Evolutionary conservation across 202 grass and related monocot genomes (phyloP).

Genomic region (Zizania palustris): DNA sequence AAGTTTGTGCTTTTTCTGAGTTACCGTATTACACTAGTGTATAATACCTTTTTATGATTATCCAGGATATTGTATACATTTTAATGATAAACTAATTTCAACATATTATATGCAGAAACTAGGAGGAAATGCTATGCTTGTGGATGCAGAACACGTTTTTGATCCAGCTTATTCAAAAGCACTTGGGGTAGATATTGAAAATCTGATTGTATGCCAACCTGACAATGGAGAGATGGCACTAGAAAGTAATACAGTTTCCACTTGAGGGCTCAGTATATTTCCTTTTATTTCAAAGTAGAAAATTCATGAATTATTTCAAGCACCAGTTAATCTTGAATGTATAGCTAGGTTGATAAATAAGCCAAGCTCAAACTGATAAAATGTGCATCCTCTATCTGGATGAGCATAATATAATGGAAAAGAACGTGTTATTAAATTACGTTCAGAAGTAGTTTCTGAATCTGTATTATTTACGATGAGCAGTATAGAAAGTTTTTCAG

Average conservation of each 20-base stretch:
- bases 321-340: neutral
- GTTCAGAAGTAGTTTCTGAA: neutral
- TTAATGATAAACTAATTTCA: constrained; percentile 9
- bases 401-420: neutral
- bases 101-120: constrained; percentile 72
- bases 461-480: neutral
- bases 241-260: constrained; percentile 73
- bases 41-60: constrained; percentile 14
- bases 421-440: constrained; percentile 9
- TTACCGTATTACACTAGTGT: constrained; percentile 1
- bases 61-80: neutral
- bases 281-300: neutral
- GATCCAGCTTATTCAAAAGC: constrained; percentile 96
- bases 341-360: neutral
- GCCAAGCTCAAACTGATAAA: constrained; percentile 3
- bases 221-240: constrained; percentile 98
- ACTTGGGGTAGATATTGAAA: constrained; percentile 97
- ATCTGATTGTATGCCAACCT: constrained; percentile 96
- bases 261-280: neutral
- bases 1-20: constrained; percentile 56
- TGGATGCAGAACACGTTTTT: constrained; percentile 98
- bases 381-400: neutral
- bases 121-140: constrained; percentile 98
- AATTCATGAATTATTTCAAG: neutral
- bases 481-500: neutral